Evolutionary conservation across 257 asterid genomes (phyloP), one percentile per base, ranked within the genome.

Genomic region (Sherardia arvensis): DNA sequence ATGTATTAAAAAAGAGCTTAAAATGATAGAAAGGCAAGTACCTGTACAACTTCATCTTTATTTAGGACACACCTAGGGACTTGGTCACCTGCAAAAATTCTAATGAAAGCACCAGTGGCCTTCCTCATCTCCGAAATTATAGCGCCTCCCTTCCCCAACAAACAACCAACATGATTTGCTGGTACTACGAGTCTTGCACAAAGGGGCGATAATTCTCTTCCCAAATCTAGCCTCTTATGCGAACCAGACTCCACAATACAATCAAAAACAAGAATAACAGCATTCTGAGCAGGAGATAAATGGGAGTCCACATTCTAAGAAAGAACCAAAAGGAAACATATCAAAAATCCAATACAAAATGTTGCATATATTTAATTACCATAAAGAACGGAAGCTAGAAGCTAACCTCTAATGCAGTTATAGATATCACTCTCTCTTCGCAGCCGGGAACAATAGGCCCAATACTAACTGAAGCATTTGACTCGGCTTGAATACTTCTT

Each of bases 81-180:
- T 74, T 84, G 91, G 68, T 81, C 70, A 66, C 85, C 87, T 28
- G 81, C 71, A 54, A 78, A 55, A 59, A 89, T 74, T 62, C 82
- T 61, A 61, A 83, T 71, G 64, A 83, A 71, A 69, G 97, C 74
- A 75, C 85, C 70, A 66, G 91, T 83, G 73, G 70, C 68, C 83
- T 84, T 86, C 74, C 95, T 84, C 81, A 84, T 86, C 81, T 81
- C 86, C 23, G 89, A 74, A 69, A 89, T 79, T 66, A 84, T 78
- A 47, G 86, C 30, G 14, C 95, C 95, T 61, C 91, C 91, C 78
- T 81, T 83, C 45, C 96, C 96, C 81, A 89, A 72, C 77, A 89
- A 78, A 70, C 94, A 86, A 65, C 95, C 95, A 67, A 80, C 91
- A 74, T 84, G 85, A 70, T 76, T 76, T 11, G 76, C 11, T 72